Conservation (phyloP, 768 basidiomycete species). For the Gymnopilus dilepis region DNA sequence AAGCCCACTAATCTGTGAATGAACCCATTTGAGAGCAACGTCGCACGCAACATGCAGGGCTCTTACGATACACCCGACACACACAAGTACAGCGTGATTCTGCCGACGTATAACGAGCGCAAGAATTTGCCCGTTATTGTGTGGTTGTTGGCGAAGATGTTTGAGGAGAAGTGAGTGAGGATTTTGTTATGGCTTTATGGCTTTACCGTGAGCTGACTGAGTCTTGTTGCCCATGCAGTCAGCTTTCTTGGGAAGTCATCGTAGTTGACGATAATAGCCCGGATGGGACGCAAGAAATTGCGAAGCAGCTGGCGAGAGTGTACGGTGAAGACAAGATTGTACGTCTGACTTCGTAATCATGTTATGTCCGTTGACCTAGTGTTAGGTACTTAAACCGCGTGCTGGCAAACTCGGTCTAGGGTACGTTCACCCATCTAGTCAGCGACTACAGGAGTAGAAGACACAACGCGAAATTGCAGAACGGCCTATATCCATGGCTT, state of each 20-base stretch:
- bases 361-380: not conserved
- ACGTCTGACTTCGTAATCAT: conserved; percentile 6
- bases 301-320: conserved; percentile 71
- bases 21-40: conserved; percentile 69
- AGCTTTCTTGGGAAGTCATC: conserved; percentile 85
- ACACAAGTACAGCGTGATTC: conserved; percentile 89
- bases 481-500: conserved; percentile 94
- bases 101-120: conserved; percentile 94
- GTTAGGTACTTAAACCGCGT: conserved; percentile 83
- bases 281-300: conserved; percentile 91
- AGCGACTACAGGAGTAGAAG: not conserved
- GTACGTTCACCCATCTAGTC: conserved; percentile 43
- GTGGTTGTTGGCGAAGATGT: conserved; percentile 82
- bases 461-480: conserved; percentile 41
- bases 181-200: not conserved
- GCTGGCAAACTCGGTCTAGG: conserved; percentile 91
- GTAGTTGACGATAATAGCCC: conserved; percentile 93
- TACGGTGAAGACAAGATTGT: conserved; percentile 90
- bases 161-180: conserved; percentile 70
- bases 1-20: conserved; percentile 40
- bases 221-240: conserved; percentile 47
- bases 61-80: conserved; percentile 54
- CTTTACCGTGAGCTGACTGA: conserved; percentile 15
- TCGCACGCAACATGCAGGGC: conserved; percentile 71
- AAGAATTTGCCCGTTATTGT: conserved; percentile 89